Percentiles rank a stretch among this genome's conserved stretches.
Evolutionary conservation across 1,139 yeast species (phyloP).

Genomic region (Saccharomyces hybrid): DNA sequence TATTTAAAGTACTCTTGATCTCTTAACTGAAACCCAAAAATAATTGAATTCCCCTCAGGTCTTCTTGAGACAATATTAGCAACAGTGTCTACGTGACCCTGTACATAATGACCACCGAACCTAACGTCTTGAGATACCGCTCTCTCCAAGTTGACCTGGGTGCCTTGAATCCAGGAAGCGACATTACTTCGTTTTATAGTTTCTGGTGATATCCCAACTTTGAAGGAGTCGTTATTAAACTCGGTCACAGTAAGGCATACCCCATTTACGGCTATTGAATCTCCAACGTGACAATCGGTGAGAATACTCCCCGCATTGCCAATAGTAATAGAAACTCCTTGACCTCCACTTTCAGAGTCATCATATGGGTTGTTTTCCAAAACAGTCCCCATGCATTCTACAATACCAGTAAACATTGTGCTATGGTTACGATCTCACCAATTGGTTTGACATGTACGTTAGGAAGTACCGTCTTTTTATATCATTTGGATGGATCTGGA

Average conservation of each 20-base stretch:
- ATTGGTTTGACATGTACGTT: background rate
- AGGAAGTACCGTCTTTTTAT: background rate
- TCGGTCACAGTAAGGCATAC: constrained; percentile 90
- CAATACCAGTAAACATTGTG: constrained; percentile 87
- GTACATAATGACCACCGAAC: constrained; percentile 95
- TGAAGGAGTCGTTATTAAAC: constrained; percentile 52
- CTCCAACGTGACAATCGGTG: constrained; percentile 82
- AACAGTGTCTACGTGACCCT: constrained; percentile 91
- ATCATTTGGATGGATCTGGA: background rate
- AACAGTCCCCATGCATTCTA: constrained; percentile 65
- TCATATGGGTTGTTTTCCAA: constrained; percentile 38
- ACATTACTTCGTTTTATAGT: constrained; percentile 76
- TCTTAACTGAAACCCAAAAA: constrained; percentile 64
- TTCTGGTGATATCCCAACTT: constrained; percentile 91
- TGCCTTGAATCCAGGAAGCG: constrained; percentile 44
- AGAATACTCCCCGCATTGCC: constrained; percentile 56
- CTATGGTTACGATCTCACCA: background rate
- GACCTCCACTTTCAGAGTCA: constrained; percentile 55
- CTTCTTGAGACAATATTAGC: constrained; percentile 52
- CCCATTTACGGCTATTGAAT: constrained; percentile 85
- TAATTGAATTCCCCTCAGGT: constrained; percentile 71
- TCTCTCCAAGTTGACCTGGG: constrained; percentile 77
- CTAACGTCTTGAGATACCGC: constrained; percentile 76
- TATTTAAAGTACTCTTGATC: constrained; percentile 57
- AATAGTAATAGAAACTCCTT: constrained; percentile 68